Evolutionary conservation across 169 alveolate species (phyloP).

Genomic region (Babesia divergens): DNA sequence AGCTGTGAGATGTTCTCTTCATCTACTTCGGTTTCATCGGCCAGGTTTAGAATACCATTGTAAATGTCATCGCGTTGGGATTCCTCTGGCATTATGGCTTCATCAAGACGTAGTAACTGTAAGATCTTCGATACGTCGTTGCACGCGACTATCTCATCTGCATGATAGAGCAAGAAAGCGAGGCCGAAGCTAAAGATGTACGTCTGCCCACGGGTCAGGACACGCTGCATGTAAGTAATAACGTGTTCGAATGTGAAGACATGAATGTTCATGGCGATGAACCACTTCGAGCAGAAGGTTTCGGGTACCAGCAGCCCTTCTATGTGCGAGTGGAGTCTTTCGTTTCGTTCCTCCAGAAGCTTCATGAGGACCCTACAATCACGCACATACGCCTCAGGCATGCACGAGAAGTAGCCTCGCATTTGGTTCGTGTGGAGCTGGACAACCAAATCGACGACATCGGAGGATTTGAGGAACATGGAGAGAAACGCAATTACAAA

Average conservation of each 20-base stretch:
- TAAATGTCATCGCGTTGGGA: constrained; percentile 58
- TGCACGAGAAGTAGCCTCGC: constrained; percentile 75
- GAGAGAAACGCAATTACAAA: constrained; percentile 72
- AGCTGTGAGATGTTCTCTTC: constrained; percentile 39
- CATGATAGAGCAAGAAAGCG: constrained; percentile 62
- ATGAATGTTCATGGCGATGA: constrained; percentile 75
- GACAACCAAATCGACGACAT: constrained; percentile 60
- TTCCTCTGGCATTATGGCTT: constrained; percentile 61
- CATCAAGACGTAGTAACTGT: constrained; percentile 69
- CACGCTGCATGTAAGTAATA: constrained; percentile 56
- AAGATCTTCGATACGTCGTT: constrained; percentile 67
- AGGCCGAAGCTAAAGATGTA: constrained; percentile 72
- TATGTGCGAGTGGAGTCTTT: constrained; percentile 59
- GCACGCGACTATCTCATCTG: constrained; percentile 56
- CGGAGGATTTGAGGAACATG: constrained; percentile 64
- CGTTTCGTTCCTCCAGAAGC: constrained; percentile 61
- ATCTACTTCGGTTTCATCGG: constrained; percentile 56
- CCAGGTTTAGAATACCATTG: constrained; percentile 58
- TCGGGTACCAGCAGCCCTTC: constrained; percentile 73
- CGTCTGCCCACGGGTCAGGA: constrained; percentile 64
- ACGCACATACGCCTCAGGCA: constrained; percentile 74
- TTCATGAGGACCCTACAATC: constrained; percentile 73
- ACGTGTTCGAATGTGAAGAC: constrained; percentile 70
- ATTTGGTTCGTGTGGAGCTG: constrained; percentile 63
- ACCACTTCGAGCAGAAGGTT: constrained; percentile 80